Conservation (phyloP, 208 protist genomes). For the Leptomonas pyrrhocoris region DNA sequence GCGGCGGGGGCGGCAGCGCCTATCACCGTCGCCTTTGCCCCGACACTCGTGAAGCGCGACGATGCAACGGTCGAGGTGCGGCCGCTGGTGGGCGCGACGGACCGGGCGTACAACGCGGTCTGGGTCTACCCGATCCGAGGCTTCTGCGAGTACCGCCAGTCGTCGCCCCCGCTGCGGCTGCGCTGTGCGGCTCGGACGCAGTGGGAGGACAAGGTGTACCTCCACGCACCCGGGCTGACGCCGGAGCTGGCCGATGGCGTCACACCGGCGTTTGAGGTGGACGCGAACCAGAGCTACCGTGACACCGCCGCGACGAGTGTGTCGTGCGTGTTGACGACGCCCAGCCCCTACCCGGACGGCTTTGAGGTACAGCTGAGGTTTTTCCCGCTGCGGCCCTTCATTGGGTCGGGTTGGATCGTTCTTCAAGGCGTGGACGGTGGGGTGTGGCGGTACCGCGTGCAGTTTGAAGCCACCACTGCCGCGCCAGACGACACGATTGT, state of each 20-base stretch:
- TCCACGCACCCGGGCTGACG: slow-evolving; percentile 54
- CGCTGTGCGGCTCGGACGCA: slow-evolving; percentile 65
- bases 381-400: slow-evolving; percentile 78
- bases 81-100: slow-evolving; percentile 21
- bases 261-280: slow-evolving; percentile 47
- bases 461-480: slow-evolving; percentile 78
- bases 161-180: slow-evolving; percentile 48
- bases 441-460: slow-evolving; percentile 79
- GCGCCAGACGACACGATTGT: slow-evolving; percentile 86
- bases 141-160: slow-evolving; percentile 73
- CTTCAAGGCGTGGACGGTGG: slow-evolving; percentile 62
- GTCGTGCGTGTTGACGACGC: slow-evolving; percentile 36
- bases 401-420: slow-evolving; percentile 70
- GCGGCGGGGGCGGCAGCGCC: slow-evolving; percentile 44
- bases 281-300: slow-evolving; percentile 52
- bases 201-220: slow-evolving; percentile 48
- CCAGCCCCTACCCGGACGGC: slow-evolving; percentile 31
- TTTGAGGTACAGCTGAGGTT: slow-evolving; percentile 69
- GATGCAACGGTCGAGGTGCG: slow-evolving; percentile 61
- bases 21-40: slow-evolving; percentile 68
- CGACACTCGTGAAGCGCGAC: slow-evolving; percentile 67
- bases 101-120: slow-evolving; percentile 42
- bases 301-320: slow-evolving; percentile 42
- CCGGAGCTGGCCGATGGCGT: slow-evolving; percentile 31
- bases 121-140: slow-evolving; percentile 88